Conservation (phyloP, 78 protist species). For the Chrysochromulina parva region DNA sequence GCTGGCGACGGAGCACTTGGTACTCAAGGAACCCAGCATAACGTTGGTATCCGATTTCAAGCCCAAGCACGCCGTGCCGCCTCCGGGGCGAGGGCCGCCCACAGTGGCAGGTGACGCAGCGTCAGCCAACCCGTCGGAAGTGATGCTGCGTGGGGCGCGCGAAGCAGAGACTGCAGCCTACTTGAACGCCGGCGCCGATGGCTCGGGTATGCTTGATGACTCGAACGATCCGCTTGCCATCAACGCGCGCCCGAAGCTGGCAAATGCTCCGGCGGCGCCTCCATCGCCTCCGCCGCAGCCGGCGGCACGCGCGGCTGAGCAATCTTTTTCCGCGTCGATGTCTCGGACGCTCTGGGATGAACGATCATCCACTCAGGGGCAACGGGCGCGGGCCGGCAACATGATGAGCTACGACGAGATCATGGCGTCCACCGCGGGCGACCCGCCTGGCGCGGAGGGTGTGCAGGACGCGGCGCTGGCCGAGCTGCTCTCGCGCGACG, state of each 20-base stretch:
- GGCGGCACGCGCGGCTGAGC: no score
- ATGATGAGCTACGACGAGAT: no score
- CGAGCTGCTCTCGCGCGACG: neutral
- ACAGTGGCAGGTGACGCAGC: neutral
- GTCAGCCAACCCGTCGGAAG: neutral
- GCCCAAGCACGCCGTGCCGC: no score
- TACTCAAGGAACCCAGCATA: neutral
- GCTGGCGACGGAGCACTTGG: neutral
- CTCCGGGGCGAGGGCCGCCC: no score
- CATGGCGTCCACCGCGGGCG: no score
- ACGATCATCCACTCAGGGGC: no score
- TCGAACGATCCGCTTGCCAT: neutral
- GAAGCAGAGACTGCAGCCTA: neutral
- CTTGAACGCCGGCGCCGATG: neutral
- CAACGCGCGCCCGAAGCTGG: neutral
- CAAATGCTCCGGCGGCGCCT: neutral
- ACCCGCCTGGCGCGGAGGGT: no score
- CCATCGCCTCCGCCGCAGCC: no score
- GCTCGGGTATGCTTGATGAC: neutral
- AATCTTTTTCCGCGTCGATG: no score
- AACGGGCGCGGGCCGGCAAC: no score
- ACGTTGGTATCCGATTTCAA: neutral
- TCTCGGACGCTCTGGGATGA: no score
- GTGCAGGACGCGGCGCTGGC: neutral
- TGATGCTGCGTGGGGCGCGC: neutral